These are phyloP conservation scores for Trichophaea hybrida DNA, from an alignment of 2,329 filamentous ascomycete species.

Conservation along the genomic window DNA sequence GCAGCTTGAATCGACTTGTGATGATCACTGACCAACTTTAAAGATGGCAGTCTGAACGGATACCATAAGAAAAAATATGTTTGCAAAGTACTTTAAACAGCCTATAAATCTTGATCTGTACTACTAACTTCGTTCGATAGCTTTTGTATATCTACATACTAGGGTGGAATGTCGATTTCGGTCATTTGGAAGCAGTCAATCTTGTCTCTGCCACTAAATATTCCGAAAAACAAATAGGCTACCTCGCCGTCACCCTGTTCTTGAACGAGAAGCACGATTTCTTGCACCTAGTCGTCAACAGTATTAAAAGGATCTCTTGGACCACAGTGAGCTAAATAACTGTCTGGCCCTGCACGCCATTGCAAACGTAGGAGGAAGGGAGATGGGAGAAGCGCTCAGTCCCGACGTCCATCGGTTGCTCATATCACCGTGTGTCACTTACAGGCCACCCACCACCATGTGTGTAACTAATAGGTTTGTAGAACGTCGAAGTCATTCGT, in stretches of 20 bases:
- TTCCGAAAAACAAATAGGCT: constrained; percentile 98
- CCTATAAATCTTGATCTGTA: background rate
- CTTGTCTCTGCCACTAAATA: constrained; percentile 94
- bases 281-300: constrained; percentile 91
- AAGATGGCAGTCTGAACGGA: constrained; percentile 75
- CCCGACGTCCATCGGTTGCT: constrained; percentile 82
- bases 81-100: constrained; percentile 55
- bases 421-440: constrained; percentile 67
- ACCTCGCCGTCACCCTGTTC: constrained; percentile 92
- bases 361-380: constrained; percentile 87
- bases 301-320: constrained; percentile 91
- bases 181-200: constrained; percentile 94
- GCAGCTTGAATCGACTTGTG: constrained; percentile 2
- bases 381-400: constrained; percentile 92
- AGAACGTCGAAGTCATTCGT: constrained; percentile 88
- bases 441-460: background rate
- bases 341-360: constrained; percentile 93
- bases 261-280: constrained; percentile 95
- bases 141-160: constrained; percentile 98
- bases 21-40: constrained; percentile 3
- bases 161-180: constrained; percentile 98
- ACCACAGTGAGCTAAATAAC: constrained; percentile 95
- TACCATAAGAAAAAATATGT: constrained; percentile 99
- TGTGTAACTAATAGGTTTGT: background rate
- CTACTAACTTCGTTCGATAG: constrained; percentile 31